phyloP scores from a whole-genome alignment of 768 basidiomycete genomes.

The Kondoa subrosea region DNA sequence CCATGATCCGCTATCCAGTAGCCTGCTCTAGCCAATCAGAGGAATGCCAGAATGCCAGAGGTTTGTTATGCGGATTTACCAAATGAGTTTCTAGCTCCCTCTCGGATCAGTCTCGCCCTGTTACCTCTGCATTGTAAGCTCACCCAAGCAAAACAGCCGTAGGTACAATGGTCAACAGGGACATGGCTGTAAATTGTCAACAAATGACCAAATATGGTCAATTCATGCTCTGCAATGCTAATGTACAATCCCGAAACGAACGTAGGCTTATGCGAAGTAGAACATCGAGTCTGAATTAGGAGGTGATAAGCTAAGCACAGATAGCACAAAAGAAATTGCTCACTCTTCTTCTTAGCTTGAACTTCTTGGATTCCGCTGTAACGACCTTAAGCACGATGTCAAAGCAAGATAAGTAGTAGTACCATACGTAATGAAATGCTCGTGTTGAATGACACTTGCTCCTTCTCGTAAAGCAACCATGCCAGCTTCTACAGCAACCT shows the following conservation, averaged over 20 bases:
- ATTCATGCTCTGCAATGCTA: background rate
- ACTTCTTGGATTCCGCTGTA: conserved; percentile 59
- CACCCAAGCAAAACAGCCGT: background rate
- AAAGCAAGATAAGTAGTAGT: background rate
- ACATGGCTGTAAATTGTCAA: background rate
- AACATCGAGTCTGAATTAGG: conserved; percentile 3
- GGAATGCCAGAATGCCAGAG: background rate
- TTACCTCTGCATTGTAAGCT: background rate
- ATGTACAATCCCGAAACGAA: background rate
- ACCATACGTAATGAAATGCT: background rate
- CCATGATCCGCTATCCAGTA: conserved; percentile 3
- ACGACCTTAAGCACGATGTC: conserved; percentile 70
- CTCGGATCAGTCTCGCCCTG: too few species aligned
- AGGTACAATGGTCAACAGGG: background rate
- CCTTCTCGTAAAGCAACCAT: conserved; percentile 96
- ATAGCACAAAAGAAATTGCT: conserved; percentile 36
- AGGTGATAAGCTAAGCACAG: background rate
- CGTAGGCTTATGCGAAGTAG: conserved; percentile 12
- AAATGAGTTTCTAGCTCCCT: background rate
- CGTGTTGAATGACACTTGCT: conserved; percentile 43
- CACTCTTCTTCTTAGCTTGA: conserved; percentile 99
- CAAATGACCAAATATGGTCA: background rate
- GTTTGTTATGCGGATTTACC: background rate
- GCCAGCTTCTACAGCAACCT: conserved; percentile 91
- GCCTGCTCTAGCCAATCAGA: background rate